phyloP scores from a whole-genome alignment of 1,284 basidiomycete genomes.

The Marasmius sp. region DNA sequence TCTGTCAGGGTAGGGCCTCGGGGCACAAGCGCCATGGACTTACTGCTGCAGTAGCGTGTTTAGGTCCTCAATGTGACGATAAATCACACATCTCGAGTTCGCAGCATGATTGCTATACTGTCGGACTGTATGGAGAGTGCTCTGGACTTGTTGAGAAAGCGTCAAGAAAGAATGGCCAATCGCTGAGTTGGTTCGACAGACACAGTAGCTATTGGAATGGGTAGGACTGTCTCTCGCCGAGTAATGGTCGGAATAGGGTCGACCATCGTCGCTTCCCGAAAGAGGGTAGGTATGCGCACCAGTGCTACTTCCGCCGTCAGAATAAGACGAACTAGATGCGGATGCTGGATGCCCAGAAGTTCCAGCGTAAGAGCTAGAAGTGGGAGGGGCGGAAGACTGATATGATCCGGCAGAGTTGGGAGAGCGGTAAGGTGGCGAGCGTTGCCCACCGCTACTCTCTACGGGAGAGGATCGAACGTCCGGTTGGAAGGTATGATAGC shows the following conservation, averaged over 20 bases:
- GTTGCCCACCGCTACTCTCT: constrained; percentile 14
- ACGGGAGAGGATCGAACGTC: constrained; percentile 29
- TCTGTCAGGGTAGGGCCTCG: constrained; percentile 7
- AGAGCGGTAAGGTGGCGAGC: constrained; percentile 16
- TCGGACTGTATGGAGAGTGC: constrained; percentile 52
- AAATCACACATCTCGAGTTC: constrained; percentile 54
- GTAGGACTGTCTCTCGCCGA: constrained; percentile 25
- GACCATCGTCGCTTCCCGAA: constrained; percentile 45
- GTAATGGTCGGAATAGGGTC: constrained; percentile 41
- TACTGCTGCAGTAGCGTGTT: constrained; percentile 62
- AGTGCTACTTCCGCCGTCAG: constrained; percentile 40
- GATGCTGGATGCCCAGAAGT: constrained; percentile 27
- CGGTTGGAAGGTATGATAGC: constrained; percentile 40
- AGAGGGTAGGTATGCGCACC: constrained; percentile 32
- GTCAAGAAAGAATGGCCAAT: constrained; percentile 56
- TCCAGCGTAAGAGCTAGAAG: constrained; percentile 20
- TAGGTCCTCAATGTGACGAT: constrained; percentile 61
- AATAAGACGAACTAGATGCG: constrained; percentile 39
- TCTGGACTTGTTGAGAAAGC: constrained; percentile 65
- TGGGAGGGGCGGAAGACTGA: constrained; percentile 20
- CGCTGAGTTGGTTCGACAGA: constrained; percentile 64
- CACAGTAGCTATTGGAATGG: constrained; percentile 45
- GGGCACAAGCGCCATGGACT: constrained; percentile 29
- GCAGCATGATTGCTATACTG: constrained; percentile 61
- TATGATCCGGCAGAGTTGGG: constrained; percentile 14